A percentile compares a stretch with the other conserved stretches of the same genome.
Evolutionary conservation across 2,329 filamentous ascomycete species (phyloP).

Genomic region (Sporothrix pseudoabietina): DNA sequence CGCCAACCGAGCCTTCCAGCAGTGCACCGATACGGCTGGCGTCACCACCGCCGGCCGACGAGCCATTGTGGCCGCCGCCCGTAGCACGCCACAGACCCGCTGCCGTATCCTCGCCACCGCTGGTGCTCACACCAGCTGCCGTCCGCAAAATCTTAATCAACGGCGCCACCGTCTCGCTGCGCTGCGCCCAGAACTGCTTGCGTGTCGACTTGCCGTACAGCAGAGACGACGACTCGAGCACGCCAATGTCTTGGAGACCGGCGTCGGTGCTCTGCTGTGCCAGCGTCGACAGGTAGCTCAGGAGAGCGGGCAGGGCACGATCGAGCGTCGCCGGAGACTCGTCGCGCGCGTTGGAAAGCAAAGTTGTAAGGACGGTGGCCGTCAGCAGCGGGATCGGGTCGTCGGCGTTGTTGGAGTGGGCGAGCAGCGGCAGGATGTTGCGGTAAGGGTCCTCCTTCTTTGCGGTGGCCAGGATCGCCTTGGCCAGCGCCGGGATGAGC

Average conservation of each 20-base stretch:
- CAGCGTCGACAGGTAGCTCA: constrained; percentile 81
- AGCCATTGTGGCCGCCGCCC: constrained; percentile 35
- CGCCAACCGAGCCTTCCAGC: constrained; percentile 66
- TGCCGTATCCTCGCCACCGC: constrained; percentile 52
- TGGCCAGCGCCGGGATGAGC: constrained; percentile 70
- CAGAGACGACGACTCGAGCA: constrained; percentile 85
- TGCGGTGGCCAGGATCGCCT: constrained; percentile 61
- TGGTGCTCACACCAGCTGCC: constrained; percentile 71
- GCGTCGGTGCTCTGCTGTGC: constrained; percentile 78
- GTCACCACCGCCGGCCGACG: constrained; percentile 27
- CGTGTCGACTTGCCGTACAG: constrained; percentile 74
- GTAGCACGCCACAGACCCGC: constrained; percentile 63
- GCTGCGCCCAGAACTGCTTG: constrained; percentile 86
- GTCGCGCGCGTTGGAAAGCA: constrained; percentile 70
- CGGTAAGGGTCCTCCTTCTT: constrained; percentile 69
- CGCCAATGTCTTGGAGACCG: constrained; percentile 91
- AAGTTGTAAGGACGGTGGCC: constrained; percentile 78
- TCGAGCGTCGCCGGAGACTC: constrained; percentile 67
- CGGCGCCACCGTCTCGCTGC: constrained; percentile 79
- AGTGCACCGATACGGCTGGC: constrained; percentile 38
- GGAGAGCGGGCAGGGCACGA: constrained; percentile 74
- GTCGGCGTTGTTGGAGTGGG: constrained; percentile 70
- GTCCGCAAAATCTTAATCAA: constrained; percentile 80
- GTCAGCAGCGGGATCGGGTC: constrained; percentile 88
- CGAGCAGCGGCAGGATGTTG: constrained; percentile 79